Percentiles rank a stretch among this genome's conserved stretches.
Conservation (phyloP, 2,329 filamentous ascomycete genomes). For the Phyllosticta paracitricarpa region DNA sequence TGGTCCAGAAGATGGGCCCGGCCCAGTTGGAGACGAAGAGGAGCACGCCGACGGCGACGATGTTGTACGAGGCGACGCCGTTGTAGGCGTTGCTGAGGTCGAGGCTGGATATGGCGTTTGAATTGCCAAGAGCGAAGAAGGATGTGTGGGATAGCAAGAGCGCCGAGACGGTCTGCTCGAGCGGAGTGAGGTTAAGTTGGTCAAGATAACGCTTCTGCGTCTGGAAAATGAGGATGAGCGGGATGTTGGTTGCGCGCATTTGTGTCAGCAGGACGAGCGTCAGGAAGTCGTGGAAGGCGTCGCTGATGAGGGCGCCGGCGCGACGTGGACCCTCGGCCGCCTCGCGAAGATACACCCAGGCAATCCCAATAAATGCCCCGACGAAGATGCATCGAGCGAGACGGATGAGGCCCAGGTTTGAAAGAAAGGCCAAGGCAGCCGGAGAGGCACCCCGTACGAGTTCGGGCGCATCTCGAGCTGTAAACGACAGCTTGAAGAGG, state of each 20-base stretch:
- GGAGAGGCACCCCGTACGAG: conserved; percentile 38
- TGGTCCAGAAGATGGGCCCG: conserved; percentile 79
- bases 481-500: conserved; percentile 84
- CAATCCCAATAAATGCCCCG: conserved; percentile 15
- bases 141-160: conserved; percentile 70
- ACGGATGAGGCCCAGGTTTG: conserved; percentile 22
- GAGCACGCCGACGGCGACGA: conserved; percentile 68
- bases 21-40: conserved; percentile 90
- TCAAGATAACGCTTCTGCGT: conserved; percentile 46
- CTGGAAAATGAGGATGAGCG: conserved; percentile 69
- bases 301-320: conserved; percentile 1
- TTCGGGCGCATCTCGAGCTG: conserved; percentile 78
- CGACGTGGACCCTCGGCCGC: neutral
- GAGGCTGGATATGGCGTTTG: conserved; percentile 91
- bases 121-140: conserved; percentile 86
- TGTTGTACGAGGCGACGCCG: conserved; percentile 71
- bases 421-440: conserved; percentile 40
- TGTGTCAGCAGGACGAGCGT: conserved; percentile 79
- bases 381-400: conserved; percentile 27
- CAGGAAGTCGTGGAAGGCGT: conserved; percentile 51
- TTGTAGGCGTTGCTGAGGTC: conserved; percentile 95
- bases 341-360: conserved; percentile 14
- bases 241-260: conserved; percentile 74
- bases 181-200: conserved; percentile 36
- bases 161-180: conserved; percentile 56